Evolutionary conservation across 352 stramenopile genomes (phyloP).

Genomic region (Phytophthora ohioensis): DNA sequence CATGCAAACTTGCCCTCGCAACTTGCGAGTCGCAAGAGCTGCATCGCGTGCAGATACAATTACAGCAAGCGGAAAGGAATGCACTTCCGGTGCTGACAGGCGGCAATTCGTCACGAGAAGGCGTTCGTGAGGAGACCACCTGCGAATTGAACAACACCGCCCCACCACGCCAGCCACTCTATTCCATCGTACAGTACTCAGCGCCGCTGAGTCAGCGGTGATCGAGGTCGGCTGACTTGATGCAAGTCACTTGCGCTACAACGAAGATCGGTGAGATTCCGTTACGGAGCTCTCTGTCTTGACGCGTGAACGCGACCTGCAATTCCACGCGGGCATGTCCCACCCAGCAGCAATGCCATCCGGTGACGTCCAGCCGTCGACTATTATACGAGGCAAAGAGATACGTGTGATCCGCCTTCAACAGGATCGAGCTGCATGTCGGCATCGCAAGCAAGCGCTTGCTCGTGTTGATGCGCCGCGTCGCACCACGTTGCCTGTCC

Average conservation of each 20-base stretch:
- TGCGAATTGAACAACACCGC: slow-evolving; percentile 15
- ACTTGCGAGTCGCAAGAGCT: neutral
- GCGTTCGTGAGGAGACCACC: slow-evolving; percentile 1
- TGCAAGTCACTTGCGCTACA: slow-evolving; percentile 4
- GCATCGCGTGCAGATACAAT: slow-evolving; percentile 3
- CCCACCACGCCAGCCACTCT: slow-evolving; percentile 4
- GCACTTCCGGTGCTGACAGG: slow-evolving; percentile 16
- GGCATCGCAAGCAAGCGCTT: slow-evolving; percentile 8
- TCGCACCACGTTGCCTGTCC: neutral
- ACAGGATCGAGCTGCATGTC: slow-evolving; percentile 5
- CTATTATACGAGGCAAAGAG: neutral
- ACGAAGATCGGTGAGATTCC: slow-evolving; percentile 2
- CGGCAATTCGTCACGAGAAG: neutral
- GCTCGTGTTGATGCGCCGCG: neutral
- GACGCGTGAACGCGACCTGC: slow-evolving; percentile 13
- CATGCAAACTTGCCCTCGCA: neutral
- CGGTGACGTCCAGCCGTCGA: slow-evolving; percentile 8
- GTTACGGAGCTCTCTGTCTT: slow-evolving; percentile 13
- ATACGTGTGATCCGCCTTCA: slow-evolving; percentile 11
- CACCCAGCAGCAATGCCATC: slow-evolving; percentile 34
- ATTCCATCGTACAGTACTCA: slow-evolving; percentile 5
- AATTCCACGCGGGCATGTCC: slow-evolving; percentile 16
- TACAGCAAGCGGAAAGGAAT: slow-evolving; percentile 5
- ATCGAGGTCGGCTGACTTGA: neutral
- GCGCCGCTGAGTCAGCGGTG: neutral